Evolutionary conservation across 163 green algal species (phyloP).

Genomic region (Scenedesmus sp.): DNA sequence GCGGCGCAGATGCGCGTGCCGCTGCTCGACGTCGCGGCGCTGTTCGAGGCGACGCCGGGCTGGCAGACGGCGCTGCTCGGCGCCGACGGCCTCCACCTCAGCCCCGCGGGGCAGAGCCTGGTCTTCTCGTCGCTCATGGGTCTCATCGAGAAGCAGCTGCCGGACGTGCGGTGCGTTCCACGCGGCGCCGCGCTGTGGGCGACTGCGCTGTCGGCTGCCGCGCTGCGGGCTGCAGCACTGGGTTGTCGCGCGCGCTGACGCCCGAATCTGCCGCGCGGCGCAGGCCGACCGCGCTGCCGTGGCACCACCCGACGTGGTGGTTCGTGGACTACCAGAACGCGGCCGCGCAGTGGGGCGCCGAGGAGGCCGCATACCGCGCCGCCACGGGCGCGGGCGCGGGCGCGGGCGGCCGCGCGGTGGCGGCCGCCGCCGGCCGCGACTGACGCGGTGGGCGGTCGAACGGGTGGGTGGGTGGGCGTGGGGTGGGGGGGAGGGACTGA

Average conservation of each 20-base stretch:
- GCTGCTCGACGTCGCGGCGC: slow-evolving; percentile 63
- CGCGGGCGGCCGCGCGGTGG: too few relatives aligned
- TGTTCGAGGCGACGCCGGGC: slow-evolving; percentile 50
- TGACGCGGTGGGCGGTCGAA: too few relatives aligned
- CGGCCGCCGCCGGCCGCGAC: too few relatives aligned
- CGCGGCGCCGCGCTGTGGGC: too few relatives aligned
- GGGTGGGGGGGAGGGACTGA: too few relatives aligned
- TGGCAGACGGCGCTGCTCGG: slow-evolving; percentile 57
- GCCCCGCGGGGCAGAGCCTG: slow-evolving; percentile 50
- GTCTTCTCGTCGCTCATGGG: slow-evolving; percentile 52
- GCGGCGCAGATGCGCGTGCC: slow-evolving; percentile 26
- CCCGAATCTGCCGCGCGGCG: not conserved
- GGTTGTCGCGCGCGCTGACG: not conserved
- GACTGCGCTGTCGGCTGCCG: not conserved
- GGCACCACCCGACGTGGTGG: slow-evolving; percentile 33
- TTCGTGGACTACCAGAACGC: not conserved
- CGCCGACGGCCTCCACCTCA: slow-evolving; percentile 76
- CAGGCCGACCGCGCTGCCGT: slow-evolving; percentile 17
- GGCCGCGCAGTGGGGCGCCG: not conserved
- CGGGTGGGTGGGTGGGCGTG: too few relatives aligned
- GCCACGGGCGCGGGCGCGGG: too few relatives aligned
- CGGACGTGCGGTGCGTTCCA: slow-evolving; percentile 40
- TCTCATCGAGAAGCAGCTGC: slow-evolving; percentile 48
- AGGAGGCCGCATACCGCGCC: slow-evolving; percentile 7
- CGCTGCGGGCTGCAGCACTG: not conserved